Evolutionary conservation across 2,329 filamentous ascomycete genomes (phyloP), one percentile per base, ranked within the genome.

Genomic region (Neofusicoccum ribis): DNA sequence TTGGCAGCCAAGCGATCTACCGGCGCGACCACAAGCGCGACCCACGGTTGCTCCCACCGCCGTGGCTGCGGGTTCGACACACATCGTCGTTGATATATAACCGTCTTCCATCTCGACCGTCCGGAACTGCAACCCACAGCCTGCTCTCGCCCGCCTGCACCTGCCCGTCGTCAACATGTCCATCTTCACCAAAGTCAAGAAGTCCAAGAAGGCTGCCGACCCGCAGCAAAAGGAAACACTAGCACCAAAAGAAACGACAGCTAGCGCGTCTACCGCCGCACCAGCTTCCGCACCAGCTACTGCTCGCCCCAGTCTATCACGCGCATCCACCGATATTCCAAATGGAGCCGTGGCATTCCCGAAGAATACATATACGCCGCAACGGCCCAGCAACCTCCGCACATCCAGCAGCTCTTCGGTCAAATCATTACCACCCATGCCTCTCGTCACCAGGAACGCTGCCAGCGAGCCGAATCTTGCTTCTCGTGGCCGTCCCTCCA

Each of bases 141-240:
- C 27, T 31, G 6, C 27, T 5, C 27, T 31, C 27, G 27, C 27
- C 11, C 59, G 34, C 44, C 50, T 44, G 11, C 46, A 34, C 52
- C 27, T 34, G 43, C 0, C 51, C 11, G 7, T 12, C 43, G n/a
- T 14, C 39, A 50, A 43, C 43, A 77, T 78, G 76, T 68, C 74
- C 20, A 71, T 74, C 50, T 73, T 76, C 64, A 72, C 72, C 4
- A 73, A 70, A 62, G 63, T 72, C 60, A 76, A 72, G 68, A 54
- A 54, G n/a, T 27, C 49, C 27, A 73, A 72, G 51, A 73, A 73
- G 62, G 72, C 70, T 15, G 66, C 69, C 46, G 67, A 70, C 7
- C 68, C 72, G 49, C 39, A 73, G 49, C 39, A 50, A 43, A 27
- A 36, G 23, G 27, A 54, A 15, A 27, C 70, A 73, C 49, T 71